Conservation (phyloP, 176 grass and related monocot genomes). For the Triticum timopheevii region DNA sequence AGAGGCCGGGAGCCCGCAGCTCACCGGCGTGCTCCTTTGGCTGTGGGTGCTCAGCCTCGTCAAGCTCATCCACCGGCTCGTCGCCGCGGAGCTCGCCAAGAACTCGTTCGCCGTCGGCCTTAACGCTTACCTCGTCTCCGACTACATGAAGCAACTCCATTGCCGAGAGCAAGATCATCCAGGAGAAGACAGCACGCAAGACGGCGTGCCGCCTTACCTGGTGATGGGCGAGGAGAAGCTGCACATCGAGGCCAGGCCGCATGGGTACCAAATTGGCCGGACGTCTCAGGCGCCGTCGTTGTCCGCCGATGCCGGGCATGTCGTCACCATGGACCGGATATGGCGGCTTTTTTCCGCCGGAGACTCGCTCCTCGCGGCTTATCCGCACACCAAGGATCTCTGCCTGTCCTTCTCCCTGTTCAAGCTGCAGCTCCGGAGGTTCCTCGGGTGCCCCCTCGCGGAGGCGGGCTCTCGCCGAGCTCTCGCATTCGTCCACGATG, state of each 20-base stretch:
- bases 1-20: slow-evolving; percentile 28
- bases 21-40: slow-evolving; percentile 45
- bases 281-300: neutral
- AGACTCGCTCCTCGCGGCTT: slow-evolving; percentile 16
- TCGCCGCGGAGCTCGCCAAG: slow-evolving; percentile 43
- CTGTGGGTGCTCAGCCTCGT: slow-evolving; percentile 55
- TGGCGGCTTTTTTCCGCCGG: slow-evolving; percentile 23
- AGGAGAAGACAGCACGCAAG: neutral
- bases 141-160: slow-evolving; percentile 53
- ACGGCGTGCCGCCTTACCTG: slow-evolving; percentile 31
- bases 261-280: slow-evolving; percentile 34
- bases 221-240: slow-evolving; percentile 52
- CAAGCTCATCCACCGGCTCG: slow-evolving; percentile 52
- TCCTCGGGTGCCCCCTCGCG: slow-evolving; percentile 32
- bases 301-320: slow-evolving; percentile 19
- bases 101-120: slow-evolving; percentile 53
- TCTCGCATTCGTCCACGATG: slow-evolving; percentile 30
- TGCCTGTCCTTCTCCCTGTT: slow-evolving; percentile 44
- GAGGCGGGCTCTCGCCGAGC: slow-evolving; percentile 41
- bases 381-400: slow-evolving; percentile 24
- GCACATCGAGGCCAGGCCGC: slow-evolving; percentile 36
- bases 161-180: neutral
- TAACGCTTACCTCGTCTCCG: slow-evolving; percentile 47
- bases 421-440: slow-evolving; percentile 53
- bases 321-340: slow-evolving; percentile 38